phyloP scores from a whole-genome alignment of 441 rosid species.

The Hypseocharis bilobata region DNA sequence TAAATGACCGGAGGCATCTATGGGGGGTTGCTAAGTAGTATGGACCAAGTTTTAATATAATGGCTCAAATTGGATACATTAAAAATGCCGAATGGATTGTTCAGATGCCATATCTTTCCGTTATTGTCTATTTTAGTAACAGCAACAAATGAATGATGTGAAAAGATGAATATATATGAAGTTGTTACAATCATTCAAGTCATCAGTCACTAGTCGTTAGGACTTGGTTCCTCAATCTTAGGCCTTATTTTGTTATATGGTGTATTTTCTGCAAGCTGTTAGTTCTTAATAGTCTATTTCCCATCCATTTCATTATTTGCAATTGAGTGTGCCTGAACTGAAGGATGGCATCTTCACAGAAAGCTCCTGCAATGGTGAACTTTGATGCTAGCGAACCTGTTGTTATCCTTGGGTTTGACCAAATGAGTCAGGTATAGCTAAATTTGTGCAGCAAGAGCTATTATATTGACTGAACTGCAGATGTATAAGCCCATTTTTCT shows the following conservation, averaged over 20 bases:
- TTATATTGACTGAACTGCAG: slow-evolving; percentile 6
- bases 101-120: slow-evolving; percentile 3
- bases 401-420: slow-evolving; percentile 85
- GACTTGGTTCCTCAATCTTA: background rate
- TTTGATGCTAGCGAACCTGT: slow-evolving; percentile 70
- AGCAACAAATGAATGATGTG: background rate
- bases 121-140: background rate
- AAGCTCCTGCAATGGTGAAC: slow-evolving; percentile 40
- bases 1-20: slow-evolving; percentile 5
- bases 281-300: background rate
- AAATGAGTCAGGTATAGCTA: slow-evolving; percentile 77
- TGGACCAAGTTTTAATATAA: slow-evolving; percentile 2
- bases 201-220: background rate
- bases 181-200: background rate
- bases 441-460: slow-evolving; percentile 1
- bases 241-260: background rate
- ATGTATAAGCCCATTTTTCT: background rate
- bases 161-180: background rate
- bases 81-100: background rate
- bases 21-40: background rate
- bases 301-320: background rate
- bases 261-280: background rate
- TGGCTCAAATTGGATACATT: background rate
- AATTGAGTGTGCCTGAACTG: slow-evolving; percentile 12
- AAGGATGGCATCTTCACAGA: slow-evolving; percentile 35